These are phyloP conservation scores for Ogataea nakhonphanomensis DNA, from an alignment of 805 yeast species.

Conservation along the genomic window DNA sequence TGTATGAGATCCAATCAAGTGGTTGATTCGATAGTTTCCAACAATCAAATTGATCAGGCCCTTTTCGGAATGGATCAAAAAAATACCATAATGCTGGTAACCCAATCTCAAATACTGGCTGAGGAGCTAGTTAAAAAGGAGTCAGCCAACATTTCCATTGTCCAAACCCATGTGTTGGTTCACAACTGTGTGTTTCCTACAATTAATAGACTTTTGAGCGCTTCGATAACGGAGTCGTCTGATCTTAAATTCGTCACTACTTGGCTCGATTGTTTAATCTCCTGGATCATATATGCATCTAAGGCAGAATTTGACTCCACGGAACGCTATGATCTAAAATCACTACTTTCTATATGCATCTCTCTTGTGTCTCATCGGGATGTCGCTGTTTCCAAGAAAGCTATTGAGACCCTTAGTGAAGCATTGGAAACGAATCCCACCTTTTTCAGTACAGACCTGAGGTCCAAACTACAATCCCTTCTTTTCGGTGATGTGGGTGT, in stretches of 20 bases:
- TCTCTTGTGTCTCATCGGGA: conserved; percentile 17
- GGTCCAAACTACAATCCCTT: conserved; percentile 30
- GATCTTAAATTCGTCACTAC: conserved; percentile 9
- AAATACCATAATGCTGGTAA: conserved; percentile 19
- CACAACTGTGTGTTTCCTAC: conserved; percentile 34
- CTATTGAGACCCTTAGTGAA: conserved; percentile 39
- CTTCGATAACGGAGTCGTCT: not conserved
- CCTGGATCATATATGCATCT: conserved; percentile 39
- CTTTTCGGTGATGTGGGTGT: conserved; percentile 47
- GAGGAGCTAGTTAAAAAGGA: conserved; percentile 48
- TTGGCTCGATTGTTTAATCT: conserved; percentile 32
- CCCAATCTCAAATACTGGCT: conserved; percentile 43
- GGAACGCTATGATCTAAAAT: conserved; percentile 26
- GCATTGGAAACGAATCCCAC: conserved; percentile 44
- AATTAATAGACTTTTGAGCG: conserved; percentile 27
- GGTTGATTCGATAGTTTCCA: conserved; percentile 1
- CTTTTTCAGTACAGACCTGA: conserved; percentile 34
- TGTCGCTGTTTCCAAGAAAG: conserved; percentile 19
- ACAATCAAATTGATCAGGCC: not conserved
- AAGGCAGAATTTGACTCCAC: conserved; percentile 35
- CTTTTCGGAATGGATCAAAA: conserved; percentile 5
- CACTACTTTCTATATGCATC: conserved; percentile 16
- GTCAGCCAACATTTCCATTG: conserved; percentile 23
- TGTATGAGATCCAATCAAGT: conserved; percentile 13
- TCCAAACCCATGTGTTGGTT: conserved; percentile 37